Evolutionary conservation across 257 asterid species (phyloP), one percentile per base, ranked within the genome.

Genomic region (Salvia splendens): DNA sequence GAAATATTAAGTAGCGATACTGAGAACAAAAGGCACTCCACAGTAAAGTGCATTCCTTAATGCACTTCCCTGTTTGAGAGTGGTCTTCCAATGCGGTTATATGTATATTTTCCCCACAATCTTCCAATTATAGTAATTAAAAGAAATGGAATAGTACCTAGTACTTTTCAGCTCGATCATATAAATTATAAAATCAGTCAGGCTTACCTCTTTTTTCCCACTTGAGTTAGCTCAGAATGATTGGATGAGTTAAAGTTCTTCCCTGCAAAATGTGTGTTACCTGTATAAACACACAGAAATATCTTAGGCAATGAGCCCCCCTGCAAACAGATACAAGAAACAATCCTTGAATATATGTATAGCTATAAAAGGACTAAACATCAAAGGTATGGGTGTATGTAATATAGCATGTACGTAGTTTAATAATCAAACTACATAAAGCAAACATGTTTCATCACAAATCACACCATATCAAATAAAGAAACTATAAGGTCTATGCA

Each of bases 131-230:
- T 14, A 56, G 17, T 3, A 46, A 47, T 49, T 42, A n/a, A 57
- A 8, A 35, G 32, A 63, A 46, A 60, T 56, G 48, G 48, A 68
- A 14, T 3, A 58, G 62, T 32, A 36, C n/a, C 30, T 33, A 40
- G 36, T 57, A 72, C 36, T 58, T 63, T 45, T 71, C 45, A 55
- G 62, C 51, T 14, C 53, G 61, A 36, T 36, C 47, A 51, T 54
- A 57, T 52, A 57, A 65, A 32, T 49, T 17, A 74, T 46, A n/a
- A 58, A 48, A 78, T 54, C 6, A 42, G 49, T 38, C 63, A 63
- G 12, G 63, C 48, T 50, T 78, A 91, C 97, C 96, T 86, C 81
- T 73, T 87, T 73, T 79, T 68, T 15, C 64, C 86, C 70, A 10
- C 81, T 73, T 79, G 89, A 72, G 55, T 67, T 68, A 72, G 72